Evolutionary conservation across 768 basidiomycete species (phyloP).

Genomic region (Lactarius evosmus): DNA sequence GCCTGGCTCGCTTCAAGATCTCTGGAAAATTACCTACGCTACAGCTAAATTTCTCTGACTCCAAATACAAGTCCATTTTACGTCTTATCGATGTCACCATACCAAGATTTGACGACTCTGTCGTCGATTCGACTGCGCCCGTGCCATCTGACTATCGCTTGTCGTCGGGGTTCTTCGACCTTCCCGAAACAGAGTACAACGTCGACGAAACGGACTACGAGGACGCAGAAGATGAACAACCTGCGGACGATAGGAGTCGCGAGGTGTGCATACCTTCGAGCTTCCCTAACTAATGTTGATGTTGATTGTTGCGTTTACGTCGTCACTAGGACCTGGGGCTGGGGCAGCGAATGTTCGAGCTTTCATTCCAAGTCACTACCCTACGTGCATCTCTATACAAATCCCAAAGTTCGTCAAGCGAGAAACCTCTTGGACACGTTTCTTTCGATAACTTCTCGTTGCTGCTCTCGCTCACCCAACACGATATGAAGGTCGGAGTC

Average conservation of each 20-base stretch:
- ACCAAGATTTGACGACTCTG: constrained; percentile 65
- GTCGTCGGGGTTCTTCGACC: constrained; percentile 53
- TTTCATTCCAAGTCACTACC: constrained; percentile 83
- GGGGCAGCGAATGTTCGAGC: constrained; percentile 69
- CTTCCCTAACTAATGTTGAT: background rate
- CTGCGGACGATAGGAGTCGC: constrained; percentile 57
- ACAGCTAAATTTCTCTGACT: constrained; percentile 86
- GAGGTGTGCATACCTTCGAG: constrained; percentile 39
- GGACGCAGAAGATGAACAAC: constrained; percentile 50
- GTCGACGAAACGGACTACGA: constrained; percentile 49
- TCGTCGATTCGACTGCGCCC: constrained; percentile 4
- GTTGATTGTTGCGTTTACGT: background rate
- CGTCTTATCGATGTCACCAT: constrained; percentile 87
- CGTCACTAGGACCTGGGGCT: constrained; percentile 38
- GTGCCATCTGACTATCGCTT: constrained; percentile 45
- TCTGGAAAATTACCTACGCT: constrained; percentile 84
- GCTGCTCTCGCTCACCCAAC: constrained; percentile 70
- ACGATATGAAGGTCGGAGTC: constrained; percentile 83
- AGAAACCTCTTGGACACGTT: constrained; percentile 76
- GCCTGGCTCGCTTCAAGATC: constrained; percentile 84
- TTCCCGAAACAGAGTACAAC: constrained; percentile 60
- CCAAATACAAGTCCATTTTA: constrained; percentile 90
- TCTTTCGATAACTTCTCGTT: constrained; percentile 76
- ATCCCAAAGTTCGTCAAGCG: constrained; percentile 54
- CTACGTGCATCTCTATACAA: constrained; percentile 79